These are phyloP conservation scores for Flaveria linearis DNA, from an alignment of 129 eudicot genomes.

Conservation along the genomic window DNA sequence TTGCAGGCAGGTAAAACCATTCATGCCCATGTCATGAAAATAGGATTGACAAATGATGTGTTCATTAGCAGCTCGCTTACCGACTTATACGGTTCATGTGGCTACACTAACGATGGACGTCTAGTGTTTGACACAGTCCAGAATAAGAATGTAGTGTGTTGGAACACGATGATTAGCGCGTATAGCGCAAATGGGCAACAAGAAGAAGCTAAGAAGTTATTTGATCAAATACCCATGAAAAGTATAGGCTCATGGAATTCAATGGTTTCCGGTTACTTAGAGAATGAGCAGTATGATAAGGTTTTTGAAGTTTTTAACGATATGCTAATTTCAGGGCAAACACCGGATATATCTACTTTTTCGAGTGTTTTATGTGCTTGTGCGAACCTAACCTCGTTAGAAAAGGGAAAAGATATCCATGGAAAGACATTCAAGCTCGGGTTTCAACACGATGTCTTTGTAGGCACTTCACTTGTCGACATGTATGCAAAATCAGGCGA, in stretches of 20 bases:
- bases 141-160: slow-evolving; percentile 62
- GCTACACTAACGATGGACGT: slow-evolving; percentile 43
- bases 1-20: slow-evolving; percentile 55
- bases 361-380: slow-evolving; percentile 57
- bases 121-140: slow-evolving; percentile 46
- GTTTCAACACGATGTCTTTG: slow-evolving; percentile 43
- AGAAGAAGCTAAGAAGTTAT: slow-evolving; percentile 57
- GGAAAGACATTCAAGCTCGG: slow-evolving; percentile 53
- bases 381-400: slow-evolving; percentile 57
- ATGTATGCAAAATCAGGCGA: slow-evolving; percentile 78
- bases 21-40: slow-evolving; percentile 51
- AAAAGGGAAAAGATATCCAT: slow-evolving; percentile 55
- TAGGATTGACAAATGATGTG: slow-evolving; percentile 47
- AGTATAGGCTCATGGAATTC: slow-evolving; percentile 49
- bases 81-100: slow-evolving; percentile 60
- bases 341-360: slow-evolving; percentile 51
- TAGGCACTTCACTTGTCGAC: slow-evolving; percentile 61
- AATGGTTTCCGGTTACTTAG: slow-evolving; percentile 54
- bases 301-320: slow-evolving; percentile 51
- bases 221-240: slow-evolving; percentile 50
- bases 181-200: slow-evolving; percentile 56
- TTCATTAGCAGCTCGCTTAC: slow-evolving; percentile 55
- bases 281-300: slow-evolving; percentile 38
- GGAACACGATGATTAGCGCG: slow-evolving; percentile 66
- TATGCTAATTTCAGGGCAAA: slow-evolving; percentile 53